These are phyloP conservation scores for Colletotrichum sansevieriae DNA, from an alignment of 2,329 filamentous ascomycete genomes.

Conservation along the genomic window DNA sequence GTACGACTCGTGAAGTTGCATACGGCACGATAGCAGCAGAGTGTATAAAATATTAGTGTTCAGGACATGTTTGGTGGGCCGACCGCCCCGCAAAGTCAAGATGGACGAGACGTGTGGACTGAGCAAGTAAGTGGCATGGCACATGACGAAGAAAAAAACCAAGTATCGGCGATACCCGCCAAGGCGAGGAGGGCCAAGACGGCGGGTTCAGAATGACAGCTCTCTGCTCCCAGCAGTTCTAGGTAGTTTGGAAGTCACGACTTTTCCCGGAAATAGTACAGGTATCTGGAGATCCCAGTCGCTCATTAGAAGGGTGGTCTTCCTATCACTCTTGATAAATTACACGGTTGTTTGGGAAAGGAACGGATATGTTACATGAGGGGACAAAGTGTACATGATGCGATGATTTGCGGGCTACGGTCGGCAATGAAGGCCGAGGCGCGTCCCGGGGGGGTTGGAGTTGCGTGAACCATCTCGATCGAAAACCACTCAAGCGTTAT, in stretches of 20 bases:
- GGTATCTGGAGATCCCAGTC: not conserved
- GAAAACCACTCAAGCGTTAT: constrained; percentile 3
- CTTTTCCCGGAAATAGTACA: not conserved
- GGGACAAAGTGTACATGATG: constrained; percentile 32
- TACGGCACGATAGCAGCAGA: not conserved
- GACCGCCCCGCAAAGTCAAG: constrained; percentile 29
- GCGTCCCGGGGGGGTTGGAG: constrained; percentile 15
- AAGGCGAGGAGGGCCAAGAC: not conserved
- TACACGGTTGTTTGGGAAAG: constrained; percentile 27
- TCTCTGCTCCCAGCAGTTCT: not conserved
- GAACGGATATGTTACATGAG: constrained; percentile 34
- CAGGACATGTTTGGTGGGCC: constrained; percentile 25
- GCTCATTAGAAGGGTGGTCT: not conserved
- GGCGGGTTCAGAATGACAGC: not conserved
- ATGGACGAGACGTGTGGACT: constrained; percentile 22
- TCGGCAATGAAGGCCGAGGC: constrained; percentile 22
- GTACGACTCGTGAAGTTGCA: constrained; percentile 24
- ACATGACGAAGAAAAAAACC: constrained; percentile 24
- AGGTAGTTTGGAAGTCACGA: not conserved
- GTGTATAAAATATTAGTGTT: constrained; percentile 23
- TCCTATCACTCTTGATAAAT: constrained; percentile 5
- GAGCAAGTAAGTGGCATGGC: constrained; percentile 16
- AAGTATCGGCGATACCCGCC: constrained; percentile 7
- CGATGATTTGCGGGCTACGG: constrained; percentile 37
- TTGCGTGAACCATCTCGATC: constrained; percentile 28